Evolutionary conservation across 352 stramenopile genomes (phyloP).

Genomic region (Phytophthora pisi): DNA sequence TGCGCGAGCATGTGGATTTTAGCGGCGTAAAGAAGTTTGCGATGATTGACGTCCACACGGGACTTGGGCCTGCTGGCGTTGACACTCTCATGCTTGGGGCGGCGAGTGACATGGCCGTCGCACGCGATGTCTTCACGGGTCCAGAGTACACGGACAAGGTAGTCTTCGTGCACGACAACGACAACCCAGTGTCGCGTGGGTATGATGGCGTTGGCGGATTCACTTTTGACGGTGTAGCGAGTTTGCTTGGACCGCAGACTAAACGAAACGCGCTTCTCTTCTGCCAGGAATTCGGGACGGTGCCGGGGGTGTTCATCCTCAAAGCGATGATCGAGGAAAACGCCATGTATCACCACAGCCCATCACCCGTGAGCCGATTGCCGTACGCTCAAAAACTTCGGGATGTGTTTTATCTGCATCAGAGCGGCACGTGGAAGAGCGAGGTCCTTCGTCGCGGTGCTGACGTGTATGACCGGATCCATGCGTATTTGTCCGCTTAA

Average conservation of each 20-base stretch:
- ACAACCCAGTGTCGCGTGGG: slow-evolving; percentile 48
- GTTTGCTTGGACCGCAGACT: slow-evolving; percentile 30
- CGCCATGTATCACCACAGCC: slow-evolving; percentile 50
- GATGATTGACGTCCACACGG: slow-evolving; percentile 95
- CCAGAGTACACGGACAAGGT: slow-evolving; percentile 34
- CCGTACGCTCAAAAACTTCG: slow-evolving; percentile 66
- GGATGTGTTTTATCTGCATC: slow-evolving; percentile 82
- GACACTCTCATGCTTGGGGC: slow-evolving; percentile 63
- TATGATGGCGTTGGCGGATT: slow-evolving; percentile 64
- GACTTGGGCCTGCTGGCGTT: slow-evolving; percentile 73
- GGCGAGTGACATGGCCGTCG: slow-evolving; percentile 28
- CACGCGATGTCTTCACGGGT: slow-evolving; percentile 37
- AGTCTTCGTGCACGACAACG: slow-evolving; percentile 35
- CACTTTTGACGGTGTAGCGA: slow-evolving; percentile 44
- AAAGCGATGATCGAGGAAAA: slow-evolving; percentile 73
- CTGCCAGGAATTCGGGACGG: slow-evolving; percentile 79
- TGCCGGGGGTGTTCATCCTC: slow-evolving; percentile 59
- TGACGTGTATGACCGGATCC: slow-evolving; percentile 53
- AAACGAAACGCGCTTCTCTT: slow-evolving; percentile 41
- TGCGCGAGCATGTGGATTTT: slow-evolving; percentile 58
- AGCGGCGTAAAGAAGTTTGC: slow-evolving; percentile 42
- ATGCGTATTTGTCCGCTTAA: slow-evolving; percentile 22
- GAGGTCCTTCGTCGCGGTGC: slow-evolving; percentile 59
- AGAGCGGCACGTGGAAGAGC: slow-evolving; percentile 65
- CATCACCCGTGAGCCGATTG: slow-evolving; percentile 46